Percentiles rank a stretch among this genome's conserved stretches.
Evolutionary conservation across 345 rosid species (phyloP).

Genomic region (Pistacia vera): DNA sequence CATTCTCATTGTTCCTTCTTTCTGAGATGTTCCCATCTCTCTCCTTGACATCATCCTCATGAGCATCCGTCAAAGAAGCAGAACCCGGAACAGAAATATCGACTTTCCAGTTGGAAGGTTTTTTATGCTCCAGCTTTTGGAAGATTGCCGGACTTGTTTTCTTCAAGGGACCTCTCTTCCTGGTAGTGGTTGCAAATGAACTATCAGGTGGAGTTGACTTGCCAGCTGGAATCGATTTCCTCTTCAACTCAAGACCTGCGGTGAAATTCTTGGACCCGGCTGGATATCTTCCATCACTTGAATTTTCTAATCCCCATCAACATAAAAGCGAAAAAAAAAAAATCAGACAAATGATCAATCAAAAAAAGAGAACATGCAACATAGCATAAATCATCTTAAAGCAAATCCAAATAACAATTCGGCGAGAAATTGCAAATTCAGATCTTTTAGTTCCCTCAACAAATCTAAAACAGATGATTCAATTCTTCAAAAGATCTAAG

Average conservation of each 20-base stretch:
- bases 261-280: conserved; percentile 44
- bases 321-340: conserved; percentile 9
- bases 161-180: conserved; percentile 54
- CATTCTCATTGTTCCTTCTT: conserved; percentile 25
- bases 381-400: neutral
- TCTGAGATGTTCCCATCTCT: conserved; percentile 30
- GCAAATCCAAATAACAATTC: neutral
- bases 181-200: conserved; percentile 46
- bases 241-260: conserved; percentile 35
- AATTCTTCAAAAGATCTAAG: neutral
- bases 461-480: neutral
- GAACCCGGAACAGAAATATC: conserved; percentile 39
- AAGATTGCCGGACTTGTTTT: conserved; percentile 34
- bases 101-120: conserved; percentile 57
- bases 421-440: conserved; percentile 10
- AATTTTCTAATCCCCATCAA: conserved; percentile 48
- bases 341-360: neutral
- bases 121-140: conserved; percentile 46
- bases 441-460: neutral
- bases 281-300: conserved; percentile 50
- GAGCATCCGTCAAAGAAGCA: conserved; percentile 29
- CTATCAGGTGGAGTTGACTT: conserved; percentile 53
- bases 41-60: conserved; percentile 34
- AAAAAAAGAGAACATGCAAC: neutral
- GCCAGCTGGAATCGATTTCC: conserved; percentile 35